Conservation (phyloP, 495 filamentous ascomycete species). For the Penicillium soppii region DNA sequence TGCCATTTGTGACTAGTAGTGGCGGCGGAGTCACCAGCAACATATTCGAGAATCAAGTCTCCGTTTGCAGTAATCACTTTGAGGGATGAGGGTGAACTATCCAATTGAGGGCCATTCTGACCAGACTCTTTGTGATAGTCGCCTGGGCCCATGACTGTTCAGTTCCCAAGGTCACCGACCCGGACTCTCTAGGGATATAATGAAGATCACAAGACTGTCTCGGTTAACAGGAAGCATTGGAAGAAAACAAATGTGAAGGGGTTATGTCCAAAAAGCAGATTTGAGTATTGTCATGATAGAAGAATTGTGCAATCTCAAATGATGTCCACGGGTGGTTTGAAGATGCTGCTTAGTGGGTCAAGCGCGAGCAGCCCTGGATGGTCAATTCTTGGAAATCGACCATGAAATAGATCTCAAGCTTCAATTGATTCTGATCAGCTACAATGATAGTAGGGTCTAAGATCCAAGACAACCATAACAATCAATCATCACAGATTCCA, state of each 20-base stretch:
- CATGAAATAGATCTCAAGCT: no score
- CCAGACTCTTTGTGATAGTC: not conserved
- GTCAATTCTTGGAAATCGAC: not conserved
- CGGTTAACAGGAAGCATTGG: not conserved
- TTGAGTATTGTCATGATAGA: not conserved
- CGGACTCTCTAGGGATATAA: not conserved
- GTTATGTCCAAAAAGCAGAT: not conserved
- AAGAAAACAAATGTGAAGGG: not conserved
- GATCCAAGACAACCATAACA: no score
- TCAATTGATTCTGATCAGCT: no score
- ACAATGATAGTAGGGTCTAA: no score
- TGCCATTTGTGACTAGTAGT: constrained; percentile 29
- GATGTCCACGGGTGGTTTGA: not conserved
- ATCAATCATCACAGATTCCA: no score
- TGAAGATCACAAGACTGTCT: not conserved
- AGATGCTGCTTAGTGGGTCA: not conserved
- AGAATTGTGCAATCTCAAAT: not conserved
- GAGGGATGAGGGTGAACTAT: not conserved
- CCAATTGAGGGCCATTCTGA: not conserved
- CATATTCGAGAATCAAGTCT: constrained; percentile 40
- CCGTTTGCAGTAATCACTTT: constrained; percentile 29
- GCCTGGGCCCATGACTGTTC: constrained; percentile 1
- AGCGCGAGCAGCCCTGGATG: no score
- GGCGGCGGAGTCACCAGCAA: constrained; percentile 7
- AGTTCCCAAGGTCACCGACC: not conserved